Base-by-base conservation (phyloP, 768 basidiomycete species). In the Rhodotorula graminis region DNA sequence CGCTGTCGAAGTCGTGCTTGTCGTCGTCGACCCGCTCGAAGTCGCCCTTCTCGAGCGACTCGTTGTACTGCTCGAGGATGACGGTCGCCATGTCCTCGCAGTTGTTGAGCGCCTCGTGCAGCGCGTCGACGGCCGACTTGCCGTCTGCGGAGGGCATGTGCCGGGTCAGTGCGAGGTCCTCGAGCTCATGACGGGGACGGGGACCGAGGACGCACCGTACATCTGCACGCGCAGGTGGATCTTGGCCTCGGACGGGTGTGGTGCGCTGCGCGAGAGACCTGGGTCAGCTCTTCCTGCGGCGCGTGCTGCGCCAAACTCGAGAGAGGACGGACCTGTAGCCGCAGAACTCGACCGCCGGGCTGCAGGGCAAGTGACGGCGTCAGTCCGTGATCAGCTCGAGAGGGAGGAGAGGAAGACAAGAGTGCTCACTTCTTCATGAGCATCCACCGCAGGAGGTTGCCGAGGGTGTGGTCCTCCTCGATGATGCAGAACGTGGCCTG, bases 221-320 rank as follows among this genome's bases (percentile, higher is more conserved):
- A 98, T 98, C 86, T 98, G 95, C 71, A 98, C 92, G n/a, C 96
- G 90, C 40, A 98, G 83, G 78, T 97, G 91, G 78, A 99, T 96
- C 77, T 90, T 88, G 77, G 92, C 90, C 84, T 99, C 96, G 18
- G 95, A 96, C 7, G 96, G 96, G 83, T 98, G 96, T 4, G 96
- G 96, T 47, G 86, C 89, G 77, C 90, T 92, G 76, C 2, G 40
- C 10, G 40, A 7, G 27, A 19, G 37, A 6, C 31, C 79, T 3
- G 2, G 25, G 5, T 10, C 19, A 42, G 18, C 15, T 3, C 52
- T 9, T 27, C 37, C 37, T 4, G 37, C 37, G 5, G 37, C 37
- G 4, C 37, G 4, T 9, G 4, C 37, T 4, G 9, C 37, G 37
- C 37, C 37, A 37, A 9, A 37, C 37, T 11, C 8, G 19, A 29